These are phyloP conservation scores for Grigorovia jiainica DNA, from an alignment of 805 yeast species.

Conservation along the genomic window DNA sequence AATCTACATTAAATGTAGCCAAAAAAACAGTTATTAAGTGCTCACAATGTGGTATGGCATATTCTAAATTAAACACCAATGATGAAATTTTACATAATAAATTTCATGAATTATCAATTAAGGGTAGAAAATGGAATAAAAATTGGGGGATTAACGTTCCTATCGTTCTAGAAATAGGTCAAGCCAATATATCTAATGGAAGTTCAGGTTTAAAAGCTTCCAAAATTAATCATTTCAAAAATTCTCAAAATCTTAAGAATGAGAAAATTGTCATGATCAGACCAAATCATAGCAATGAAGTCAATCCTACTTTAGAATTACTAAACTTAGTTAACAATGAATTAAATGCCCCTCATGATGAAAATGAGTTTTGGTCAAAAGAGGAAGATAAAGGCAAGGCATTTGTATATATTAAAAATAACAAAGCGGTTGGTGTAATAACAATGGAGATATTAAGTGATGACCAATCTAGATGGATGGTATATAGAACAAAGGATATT, in stretches of 20 bases:
- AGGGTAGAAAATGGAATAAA: constrained; percentile 42
- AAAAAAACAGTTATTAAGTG: constrained; percentile 9
- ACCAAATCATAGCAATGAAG: constrained; percentile 24
- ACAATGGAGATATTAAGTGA: constrained; percentile 36
- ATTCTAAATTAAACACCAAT: constrained; percentile 10
- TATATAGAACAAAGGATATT: constrained; percentile 38
- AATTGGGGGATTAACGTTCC: constrained; percentile 27
- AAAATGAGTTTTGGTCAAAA: constrained; percentile 32
- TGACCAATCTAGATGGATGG: constrained; percentile 51
- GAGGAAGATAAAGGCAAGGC: constrained; percentile 32
- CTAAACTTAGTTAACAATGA: constrained; percentile 49
- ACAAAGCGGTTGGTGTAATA: constrained; percentile 45
- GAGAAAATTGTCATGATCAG: constrained; percentile 32
- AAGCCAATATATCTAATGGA: not conserved
- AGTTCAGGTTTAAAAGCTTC: too few relatives aligned
- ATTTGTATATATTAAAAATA: constrained; percentile 39
- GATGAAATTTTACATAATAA: constrained; percentile 33
- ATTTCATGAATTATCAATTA: constrained; percentile 41
- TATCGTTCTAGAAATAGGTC: not conserved
- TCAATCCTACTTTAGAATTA: constrained; percentile 30
- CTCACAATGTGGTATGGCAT: constrained; percentile 23
- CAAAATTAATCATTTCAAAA: too few relatives aligned
- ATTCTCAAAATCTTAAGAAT: not conserved
- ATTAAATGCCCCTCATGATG: constrained; percentile 47
- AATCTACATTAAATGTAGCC: not conserved